A percentile compares a stretch with the other conserved stretches of the same genome.
phyloP scores from a whole-genome alignment of 1,139 yeast species.

The Suhomyces anneliseae region DNA sequence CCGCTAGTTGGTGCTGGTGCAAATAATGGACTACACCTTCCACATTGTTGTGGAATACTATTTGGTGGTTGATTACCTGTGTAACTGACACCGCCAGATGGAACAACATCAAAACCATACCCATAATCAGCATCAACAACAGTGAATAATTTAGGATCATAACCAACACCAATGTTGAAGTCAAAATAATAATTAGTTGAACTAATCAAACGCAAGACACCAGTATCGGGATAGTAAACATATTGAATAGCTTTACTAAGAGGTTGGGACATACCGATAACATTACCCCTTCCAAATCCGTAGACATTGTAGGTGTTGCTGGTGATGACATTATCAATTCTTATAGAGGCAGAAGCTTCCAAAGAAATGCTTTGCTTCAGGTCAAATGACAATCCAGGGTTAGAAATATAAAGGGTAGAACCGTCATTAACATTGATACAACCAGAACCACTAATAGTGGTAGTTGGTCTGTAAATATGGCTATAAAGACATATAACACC shows the following conservation, averaged over 20 bases:
- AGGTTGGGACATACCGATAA: conserved; percentile 23
- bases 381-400: conserved; percentile 10
- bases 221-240: conserved; percentile 18
- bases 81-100: conserved; percentile 20
- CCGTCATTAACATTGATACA: conserved; percentile 14
- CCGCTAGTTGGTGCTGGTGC: conserved; percentile 4
- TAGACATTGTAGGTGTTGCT: conserved; percentile 23
- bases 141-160: conserved; percentile 9
- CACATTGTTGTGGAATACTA: conserved; percentile 4
- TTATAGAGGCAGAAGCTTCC: conserved; percentile 12
- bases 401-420: conserved; percentile 10
- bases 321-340: conserved; percentile 16
- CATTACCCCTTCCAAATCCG: conserved; percentile 32
- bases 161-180: conserved; percentile 27
- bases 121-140: conserved; percentile 17
- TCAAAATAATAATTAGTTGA: conserved; percentile 3
- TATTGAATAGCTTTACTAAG: too few species aligned
- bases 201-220: conserved; percentile 21
- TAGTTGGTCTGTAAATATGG: conserved; percentile 13
- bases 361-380: conserved; percentile 16
- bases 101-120: conserved; percentile 12
- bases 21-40: conserved; percentile 1
- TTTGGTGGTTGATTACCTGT: conserved; percentile 13
- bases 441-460: conserved; percentile 15
- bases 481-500: conserved; percentile 18